A percentile compares a stretch with the other conserved stretches of the same genome.
phyloP scores from a whole-genome alignment of 345 rosid genomes.

The Sonneratia caseolaris region DNA sequence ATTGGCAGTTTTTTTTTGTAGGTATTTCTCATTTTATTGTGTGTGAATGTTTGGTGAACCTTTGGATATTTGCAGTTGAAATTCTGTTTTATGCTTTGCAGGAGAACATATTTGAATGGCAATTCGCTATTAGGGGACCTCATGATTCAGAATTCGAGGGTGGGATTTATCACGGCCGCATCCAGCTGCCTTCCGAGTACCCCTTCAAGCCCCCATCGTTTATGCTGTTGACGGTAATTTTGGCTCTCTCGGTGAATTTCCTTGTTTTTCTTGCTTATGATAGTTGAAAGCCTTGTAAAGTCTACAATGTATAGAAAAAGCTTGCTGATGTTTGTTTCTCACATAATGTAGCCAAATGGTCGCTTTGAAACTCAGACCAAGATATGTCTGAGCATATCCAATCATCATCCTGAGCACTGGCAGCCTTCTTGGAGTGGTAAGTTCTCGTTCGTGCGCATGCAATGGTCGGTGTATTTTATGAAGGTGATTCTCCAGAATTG shows the following conservation, averaged over 20 bases:
- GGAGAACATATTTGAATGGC: slow-evolving; percentile 99
- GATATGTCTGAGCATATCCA: slow-evolving; percentile 91
- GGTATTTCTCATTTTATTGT: neutral
- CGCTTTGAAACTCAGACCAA: slow-evolving; percentile 91
- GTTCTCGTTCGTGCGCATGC: slow-evolving; percentile 5
- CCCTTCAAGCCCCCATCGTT: slow-evolving; percentile 99
- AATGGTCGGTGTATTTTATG: neutral
- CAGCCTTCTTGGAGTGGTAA: slow-evolving; percentile 99
- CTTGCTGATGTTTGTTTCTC: neutral
- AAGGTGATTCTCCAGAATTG: neutral
- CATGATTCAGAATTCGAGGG: slow-evolving; percentile 83
- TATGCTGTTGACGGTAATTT: slow-evolving; percentile 63
- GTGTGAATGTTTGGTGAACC: neutral
- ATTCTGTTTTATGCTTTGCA: slow-evolving; percentile 15
- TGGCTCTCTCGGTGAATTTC: neutral
- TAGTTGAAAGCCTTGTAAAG: neutral
- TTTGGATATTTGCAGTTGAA: neutral
- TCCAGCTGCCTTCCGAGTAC: slow-evolving; percentile 87
- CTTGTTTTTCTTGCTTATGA: neutral
- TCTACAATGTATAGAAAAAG: neutral
- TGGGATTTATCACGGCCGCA: slow-evolving; percentile 96
- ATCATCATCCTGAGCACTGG: slow-evolving; percentile 99
- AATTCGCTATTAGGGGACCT: slow-evolving; percentile 87
- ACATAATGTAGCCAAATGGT: slow-evolving; percentile 67
- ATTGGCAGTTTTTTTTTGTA: neutral